Evolutionary conservation across 768 basidiomycete genomes (phyloP), one percentile per base, ranked within the genome.

Genomic region (Rhizopogon vinicolor): DNA sequence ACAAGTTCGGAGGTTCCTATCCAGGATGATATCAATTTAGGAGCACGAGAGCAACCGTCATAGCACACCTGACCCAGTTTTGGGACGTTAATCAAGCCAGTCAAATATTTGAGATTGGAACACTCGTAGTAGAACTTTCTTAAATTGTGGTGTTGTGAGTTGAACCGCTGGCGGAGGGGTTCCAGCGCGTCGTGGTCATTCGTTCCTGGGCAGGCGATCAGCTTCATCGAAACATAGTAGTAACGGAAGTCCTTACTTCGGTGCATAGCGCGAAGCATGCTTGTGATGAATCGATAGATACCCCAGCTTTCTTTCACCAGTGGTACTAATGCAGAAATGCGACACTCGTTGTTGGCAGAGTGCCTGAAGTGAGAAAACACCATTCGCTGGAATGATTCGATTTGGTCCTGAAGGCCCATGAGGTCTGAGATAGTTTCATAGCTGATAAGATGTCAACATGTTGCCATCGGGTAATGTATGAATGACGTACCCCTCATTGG

Each of bases 51-150:
- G 29, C 13, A 52, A 33, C 4, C 54, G 37, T 7, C 10, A 13
- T 52, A 44, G 31, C 53, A 52, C 64, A 93, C 93, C 66, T 91
- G 86, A 44, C 93, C 96, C 37, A 99, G 80, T 71, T 98, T 99
- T 10, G 97, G 97, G 2, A 99, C 95, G 69, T 98, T 99, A 66
- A 98, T 97, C 33, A 99, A 80, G 44, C 95, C 92, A 9, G 97
- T 99, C 51, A 99, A 74, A 72, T 97, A 99, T 70, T 97, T 98
- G 61, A 99, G 82, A 73, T 98, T 98, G 9, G 94, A 97, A 68
- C 97, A 99, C 68, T 99, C 97, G 68, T 98, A 98, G 76, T 98
- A 98, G 75, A 97, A 99, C 69, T 96, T 93, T 59, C 97, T 87
- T 9, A 99, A 80, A 60, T 84, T 88, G 65, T 94, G 86, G 65